Percentiles rank a stretch among this genome's conserved stretches.
These are phyloP conservation scores for Halophytophthora polymorphica DNA, from an alignment of 352 stramenopile species.

Conservation along the genomic window DNA sequence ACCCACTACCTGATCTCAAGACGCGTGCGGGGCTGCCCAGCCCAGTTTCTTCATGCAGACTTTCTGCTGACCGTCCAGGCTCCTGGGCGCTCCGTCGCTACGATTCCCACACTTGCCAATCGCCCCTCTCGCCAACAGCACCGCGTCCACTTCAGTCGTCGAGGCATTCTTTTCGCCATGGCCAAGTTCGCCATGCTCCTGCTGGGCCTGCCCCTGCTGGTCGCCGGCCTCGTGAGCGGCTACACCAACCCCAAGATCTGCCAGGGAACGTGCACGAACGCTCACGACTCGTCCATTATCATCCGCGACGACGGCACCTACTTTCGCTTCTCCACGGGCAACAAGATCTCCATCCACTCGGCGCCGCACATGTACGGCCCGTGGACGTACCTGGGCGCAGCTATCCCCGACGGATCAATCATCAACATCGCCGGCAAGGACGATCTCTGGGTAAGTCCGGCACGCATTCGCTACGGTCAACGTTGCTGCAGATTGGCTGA, in stretches of 20 bases:
- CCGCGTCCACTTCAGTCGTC: neutral
- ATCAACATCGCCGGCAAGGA: constrained; percentile 37
- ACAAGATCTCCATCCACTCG: constrained; percentile 42
- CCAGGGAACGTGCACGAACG: constrained; percentile 24
- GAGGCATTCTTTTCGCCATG: constrained; percentile 1
- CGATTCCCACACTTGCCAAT: no score
- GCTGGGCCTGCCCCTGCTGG: constrained; percentile 10
- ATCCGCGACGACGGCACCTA: constrained; percentile 39
- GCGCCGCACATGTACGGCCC: constrained; percentile 28
- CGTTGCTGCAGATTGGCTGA: neutral
- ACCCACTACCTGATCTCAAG: no score
- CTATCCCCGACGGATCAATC: constrained; percentile 29
- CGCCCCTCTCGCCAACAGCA: no score
- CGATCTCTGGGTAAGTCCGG: constrained; percentile 31
- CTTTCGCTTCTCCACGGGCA: constrained; percentile 45
- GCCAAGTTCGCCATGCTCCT: constrained; percentile 8
- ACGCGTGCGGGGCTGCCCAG: no score
- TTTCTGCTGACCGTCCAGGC: no score
- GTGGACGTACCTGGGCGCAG: constrained; percentile 36
- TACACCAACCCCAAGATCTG: constrained; percentile 20
- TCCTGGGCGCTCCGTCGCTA: no score
- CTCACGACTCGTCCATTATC: constrained; percentile 44
- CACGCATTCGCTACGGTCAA: neutral
- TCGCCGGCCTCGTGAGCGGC: constrained; percentile 9
- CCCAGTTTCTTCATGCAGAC: no score